phyloP scores from a whole-genome alignment of 2,329 filamentous ascomycete genomes.

The Celoporthe dispersa region DNA sequence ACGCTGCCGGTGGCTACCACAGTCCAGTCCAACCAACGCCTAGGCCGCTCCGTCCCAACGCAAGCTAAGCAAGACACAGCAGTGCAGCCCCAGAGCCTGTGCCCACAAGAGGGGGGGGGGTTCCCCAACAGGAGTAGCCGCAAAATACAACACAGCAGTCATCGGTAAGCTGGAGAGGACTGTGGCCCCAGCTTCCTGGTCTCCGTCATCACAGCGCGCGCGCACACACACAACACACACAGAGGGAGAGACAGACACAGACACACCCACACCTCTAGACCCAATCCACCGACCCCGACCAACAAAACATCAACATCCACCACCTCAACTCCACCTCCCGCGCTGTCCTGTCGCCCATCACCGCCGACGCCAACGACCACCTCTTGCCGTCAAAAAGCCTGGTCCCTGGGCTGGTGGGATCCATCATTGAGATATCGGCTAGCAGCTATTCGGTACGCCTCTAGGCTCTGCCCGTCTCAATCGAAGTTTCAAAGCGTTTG shows the following conservation, averaged over 20 bases:
- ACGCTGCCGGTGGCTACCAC: background rate
- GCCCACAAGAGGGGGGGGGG: background rate
- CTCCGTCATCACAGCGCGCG: slow-evolving; percentile 12
- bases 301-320: slow-evolving; percentile 16
- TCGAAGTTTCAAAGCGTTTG: slow-evolving; percentile 28
- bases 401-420: slow-evolving; percentile 17
- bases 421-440: slow-evolving; percentile 18
- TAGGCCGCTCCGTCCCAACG: background rate
- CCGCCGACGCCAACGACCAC: slow-evolving; percentile 18
- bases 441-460: slow-evolving; percentile 21
- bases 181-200: background rate
- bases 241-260: background rate
- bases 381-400: slow-evolving; percentile 15
- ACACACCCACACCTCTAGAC: background rate
- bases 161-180: slow-evolving; percentile 4
- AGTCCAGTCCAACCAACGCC: background rate
- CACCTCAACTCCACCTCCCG: slow-evolving; percentile 17
- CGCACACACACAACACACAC: background rate
- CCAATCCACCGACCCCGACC: slow-evolving; percentile 10
- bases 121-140: slow-evolving; percentile 1
- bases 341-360: slow-evolving; percentile 16
- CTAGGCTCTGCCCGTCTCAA: slow-evolving; percentile 22
- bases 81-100: background rate
- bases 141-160: slow-evolving; percentile 5
- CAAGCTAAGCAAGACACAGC: background rate